Evolutionary conservation across 1,284 basidiomycete genomes (phyloP), one percentile per base, ranked within the genome.

Genomic region (Rhodofomes roseus): DNA sequence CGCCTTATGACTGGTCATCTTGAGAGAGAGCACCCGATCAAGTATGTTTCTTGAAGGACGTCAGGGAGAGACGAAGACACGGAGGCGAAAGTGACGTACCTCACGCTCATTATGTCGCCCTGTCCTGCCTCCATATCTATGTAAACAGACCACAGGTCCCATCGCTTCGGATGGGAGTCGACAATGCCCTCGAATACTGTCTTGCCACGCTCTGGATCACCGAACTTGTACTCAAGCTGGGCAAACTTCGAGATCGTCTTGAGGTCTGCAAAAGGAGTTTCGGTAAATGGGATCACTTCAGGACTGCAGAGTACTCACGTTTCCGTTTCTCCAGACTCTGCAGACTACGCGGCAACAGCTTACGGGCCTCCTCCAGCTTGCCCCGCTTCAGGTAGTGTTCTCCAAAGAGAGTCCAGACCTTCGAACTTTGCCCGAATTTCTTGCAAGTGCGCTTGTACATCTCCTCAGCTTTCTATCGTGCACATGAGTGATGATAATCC

Each of bases 151-250:
- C 98, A 99, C 43, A 98, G 77, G 73, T 99, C 96, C 78, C 95
- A 89, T 53, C 95, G 86, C 73, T 96, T 98, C 2, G 95, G 89
- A 76, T 98, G 93, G 16, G 90, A 92, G 71, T 96, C 94, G 31
- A 99, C 81, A 58, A 99, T 92, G 39, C 96, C 97, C 73, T 99
- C 97, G 63, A 98, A 99, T 57, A 99, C 83, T 0, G 96, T 98
- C 70, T 92, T 90, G 22, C 95, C 97, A 53, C 96, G 86, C 74
- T 99, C 97, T 1, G 93, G 80, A 64, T 98, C 96, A 14, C 96
- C 97, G 34, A 92, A 77, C 73, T 92, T 95, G 77, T 98, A 99
- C 74, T 99, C 97, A 36, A 97, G 79, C 68, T 97, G 89, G 0
- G 96, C 96, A 71, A 98, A 98, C 68, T 90, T 92, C 43, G 92